Evolutionary conservation across 2,329 filamentous ascomycete genomes (phyloP), one percentile per base, ranked within the genome.

Genomic region (Cryoendolithus antarcticus): DNA sequence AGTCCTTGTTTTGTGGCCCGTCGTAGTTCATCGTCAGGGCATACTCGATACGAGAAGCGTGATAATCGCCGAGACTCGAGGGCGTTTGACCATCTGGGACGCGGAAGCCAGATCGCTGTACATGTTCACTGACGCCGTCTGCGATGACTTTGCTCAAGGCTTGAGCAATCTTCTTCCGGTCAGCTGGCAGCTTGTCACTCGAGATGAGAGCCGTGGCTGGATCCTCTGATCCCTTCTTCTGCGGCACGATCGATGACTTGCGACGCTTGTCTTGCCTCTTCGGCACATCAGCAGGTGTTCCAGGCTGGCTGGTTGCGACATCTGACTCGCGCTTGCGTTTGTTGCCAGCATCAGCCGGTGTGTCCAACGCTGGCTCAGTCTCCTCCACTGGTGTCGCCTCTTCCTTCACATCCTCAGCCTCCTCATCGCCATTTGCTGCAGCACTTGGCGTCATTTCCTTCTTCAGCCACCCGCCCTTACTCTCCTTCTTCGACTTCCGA

Each of bases 41-140:
- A 51, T 85, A 76, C 64, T 95, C 88, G 44, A 96, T 81, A 47
- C 85, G 74, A 19, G 94, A 64, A 9, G 82, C 83, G 34, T 88
- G 71, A 13, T 72, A 72, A 54, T 82, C 78, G 8, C 81, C 78
- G 42, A 83, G 65, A 7, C 70, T 70, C 35, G 80, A 76, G 9
- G 74, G 67, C 0, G 75, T 76, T 40, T 77, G 70, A 34, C 74
- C 80, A 37, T 78, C 70, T 1, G 77, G 71, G 11, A 86, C 63
- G 19, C 66, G 64, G 49, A 80, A 79, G 7, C 74, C 44, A 10
- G 75, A 73, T 40, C 74, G 69, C 58, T 85, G 83, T 46, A 80
- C 72, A 28, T 82, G 75, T 29, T 68, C 61, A n/a, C 71, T 68
- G 41, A 93, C 71, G 41, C 80, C 71, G 39, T 77, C 70, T 32